Conservation (phyloP, 2,329 filamentous ascomycete genomes). For the Penicillium sp. region DNA sequence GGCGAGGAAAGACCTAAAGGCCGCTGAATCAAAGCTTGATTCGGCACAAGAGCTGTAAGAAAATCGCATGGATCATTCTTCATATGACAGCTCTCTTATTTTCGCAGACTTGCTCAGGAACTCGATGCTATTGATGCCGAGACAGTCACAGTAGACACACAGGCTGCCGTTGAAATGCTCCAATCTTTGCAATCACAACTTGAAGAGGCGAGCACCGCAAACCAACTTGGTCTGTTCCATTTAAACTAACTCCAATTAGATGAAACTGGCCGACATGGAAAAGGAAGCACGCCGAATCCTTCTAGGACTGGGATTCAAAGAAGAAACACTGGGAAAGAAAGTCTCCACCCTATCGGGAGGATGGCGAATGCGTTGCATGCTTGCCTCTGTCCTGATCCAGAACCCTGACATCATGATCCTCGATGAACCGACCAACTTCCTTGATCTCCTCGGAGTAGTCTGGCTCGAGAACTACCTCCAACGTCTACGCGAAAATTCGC, state of each 20-base stretch:
- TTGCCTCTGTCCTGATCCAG: constrained; percentile 68
- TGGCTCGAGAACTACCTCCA: constrained; percentile 77
- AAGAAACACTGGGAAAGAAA: constrained; percentile 59
- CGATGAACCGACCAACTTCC: constrained; percentile 85
- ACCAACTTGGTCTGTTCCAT: background rate
- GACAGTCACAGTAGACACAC: constrained; percentile 63
- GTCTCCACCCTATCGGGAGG: constrained; percentile 72
- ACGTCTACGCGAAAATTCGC: constrained; percentile 53
- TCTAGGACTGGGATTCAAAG: constrained; percentile 69
- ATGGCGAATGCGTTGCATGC: constrained; percentile 69
- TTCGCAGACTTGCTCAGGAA: constrained; percentile 49
- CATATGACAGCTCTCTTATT: background rate
- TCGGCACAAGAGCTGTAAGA: constrained; percentile 56
- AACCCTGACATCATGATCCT: constrained; percentile 76
- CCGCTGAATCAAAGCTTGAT: constrained; percentile 66
- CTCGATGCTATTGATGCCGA: constrained; percentile 59
- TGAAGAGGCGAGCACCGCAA: constrained; percentile 54
- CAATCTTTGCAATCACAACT: constrained; percentile 67
- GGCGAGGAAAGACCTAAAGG: constrained; percentile 72
- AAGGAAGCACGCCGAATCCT: constrained; percentile 66
- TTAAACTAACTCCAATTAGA: constrained; percentile 27
- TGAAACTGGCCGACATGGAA: constrained; percentile 64
- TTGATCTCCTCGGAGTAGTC: constrained; percentile 79
- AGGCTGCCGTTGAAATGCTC: constrained; percentile 69
- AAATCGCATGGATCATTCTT: background rate